phyloP scores from a whole-genome alignment of 2,329 filamentous ascomycete species.

The Fusarium stilboides region DNA sequence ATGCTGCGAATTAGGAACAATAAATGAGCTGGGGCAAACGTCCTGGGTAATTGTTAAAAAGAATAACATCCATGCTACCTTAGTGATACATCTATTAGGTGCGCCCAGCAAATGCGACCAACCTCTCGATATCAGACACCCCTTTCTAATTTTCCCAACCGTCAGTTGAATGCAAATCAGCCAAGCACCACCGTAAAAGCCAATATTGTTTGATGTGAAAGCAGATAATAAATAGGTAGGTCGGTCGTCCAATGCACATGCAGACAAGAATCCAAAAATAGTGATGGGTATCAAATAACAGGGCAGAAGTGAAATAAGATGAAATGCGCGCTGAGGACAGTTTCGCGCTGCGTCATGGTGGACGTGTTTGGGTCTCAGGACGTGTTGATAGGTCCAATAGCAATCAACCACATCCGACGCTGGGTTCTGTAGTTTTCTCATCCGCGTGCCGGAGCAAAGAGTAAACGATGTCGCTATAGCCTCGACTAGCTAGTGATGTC shows the following conservation, averaged over 20 bases:
- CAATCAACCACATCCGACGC: slow-evolving; percentile 13
- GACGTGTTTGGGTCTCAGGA: slow-evolving; percentile 1
- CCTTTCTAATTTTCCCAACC: slow-evolving; percentile 39
- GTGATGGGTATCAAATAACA: slow-evolving; percentile 51
- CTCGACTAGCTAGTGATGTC: slow-evolving; percentile 14
- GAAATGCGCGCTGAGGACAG: slow-evolving; percentile 11
- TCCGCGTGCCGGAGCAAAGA: slow-evolving; percentile 3
- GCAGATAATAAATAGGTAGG: slow-evolving; percentile 22
- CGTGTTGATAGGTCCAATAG: background rate
- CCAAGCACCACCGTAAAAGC: slow-evolving; percentile 25
- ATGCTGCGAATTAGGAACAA: slow-evolving; percentile 4
- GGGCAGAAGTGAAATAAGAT: slow-evolving; percentile 44
- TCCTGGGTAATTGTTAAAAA: slow-evolving; percentile 22
- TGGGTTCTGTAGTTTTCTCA: background rate
- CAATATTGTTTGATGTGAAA: slow-evolving; percentile 27
- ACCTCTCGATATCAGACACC: slow-evolving; percentile 11
- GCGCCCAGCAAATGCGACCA: slow-evolving; percentile 27
- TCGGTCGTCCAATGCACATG: slow-evolving; percentile 22
- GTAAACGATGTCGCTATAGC: slow-evolving; percentile 7
- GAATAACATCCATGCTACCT: slow-evolving; percentile 24
- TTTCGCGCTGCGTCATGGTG: slow-evolving; percentile 7
- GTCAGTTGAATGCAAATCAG: slow-evolving; percentile 26
- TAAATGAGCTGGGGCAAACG: slow-evolving; percentile 15
- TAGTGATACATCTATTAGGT: slow-evolving; percentile 30
- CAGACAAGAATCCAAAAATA: slow-evolving; percentile 32